Base-by-base conservation (phyloP, 164 flowering plant genomes). In the Dillenia suffruticosa region DNA sequence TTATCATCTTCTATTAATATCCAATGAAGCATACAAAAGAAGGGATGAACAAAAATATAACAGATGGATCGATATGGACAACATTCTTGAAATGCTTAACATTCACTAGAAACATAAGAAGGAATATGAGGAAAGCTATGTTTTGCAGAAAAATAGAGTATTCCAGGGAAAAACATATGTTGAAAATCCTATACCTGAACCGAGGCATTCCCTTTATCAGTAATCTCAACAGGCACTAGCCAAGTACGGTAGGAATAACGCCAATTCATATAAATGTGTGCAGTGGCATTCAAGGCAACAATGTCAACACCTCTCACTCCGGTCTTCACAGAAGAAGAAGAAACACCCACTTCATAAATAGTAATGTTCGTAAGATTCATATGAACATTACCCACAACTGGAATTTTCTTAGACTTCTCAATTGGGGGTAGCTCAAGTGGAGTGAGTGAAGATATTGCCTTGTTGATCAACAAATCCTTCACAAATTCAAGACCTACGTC, bases 241-340 rank as follows among this genome's bases (percentile, higher is more conserved):
- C 87, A 82, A 71, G 88, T 71, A 56, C 58, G 62, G 64, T 84
- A 90, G 13, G 85, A 74, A 72, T 90, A 94, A 65, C 49, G 40
- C 98, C 98, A 94, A 63, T 81, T 62, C 91, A 87, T 74, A 56
- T 75, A 81, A 82, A 94, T 56, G 76, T 81, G 79, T 12, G 85
- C 84, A 12, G 90, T 82, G 43, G 84, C 80, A 54, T 92, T 96
- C 0, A 86, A 81, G 4, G 84, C 88, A 5, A 82, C 66, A 49
- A 94, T 82, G 2, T 68, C 71, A 22, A 91, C 60, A 12, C 97
- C 96, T 1, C 71, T 49, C 12, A 80, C 89, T 0, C 91, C 92
- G 11, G 81, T 81, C 62, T 71, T 70, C 8, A 84, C 76, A 61
- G 51, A 64, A 13, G 97, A 87, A 0, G 75, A 67, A 17, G 76